Percentiles rank a stretch among this genome's conserved stretches.
phyloP scores from a whole-genome alignment of 805 yeast genomes.

The Teunomyces barrocoloradensis region DNA sequence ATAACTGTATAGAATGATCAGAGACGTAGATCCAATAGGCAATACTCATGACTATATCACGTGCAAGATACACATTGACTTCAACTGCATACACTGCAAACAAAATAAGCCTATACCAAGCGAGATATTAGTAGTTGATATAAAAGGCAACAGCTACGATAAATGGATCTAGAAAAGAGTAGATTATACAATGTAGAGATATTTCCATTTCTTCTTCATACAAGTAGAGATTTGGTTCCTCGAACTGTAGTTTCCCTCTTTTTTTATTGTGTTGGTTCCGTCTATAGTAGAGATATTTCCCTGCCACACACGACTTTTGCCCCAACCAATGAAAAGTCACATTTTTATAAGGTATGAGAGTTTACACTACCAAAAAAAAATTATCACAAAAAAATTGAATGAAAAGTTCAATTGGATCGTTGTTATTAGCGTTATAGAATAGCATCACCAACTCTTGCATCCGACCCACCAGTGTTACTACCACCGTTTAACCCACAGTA shows the following conservation, averaged over 20 bases:
- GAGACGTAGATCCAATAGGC: too few relatives aligned
- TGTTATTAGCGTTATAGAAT: slow-evolving; percentile 4
- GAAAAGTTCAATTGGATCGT: slow-evolving; percentile 5
- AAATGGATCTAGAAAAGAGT: not conserved
- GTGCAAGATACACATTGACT: too few relatives aligned
- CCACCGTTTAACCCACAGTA: not conserved
- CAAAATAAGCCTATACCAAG: slow-evolving; percentile 1
- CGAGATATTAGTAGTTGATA: not conserved
- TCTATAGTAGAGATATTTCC: too few relatives aligned
- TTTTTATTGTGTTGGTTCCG: too few relatives aligned
- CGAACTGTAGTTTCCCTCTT: too few relatives aligned
- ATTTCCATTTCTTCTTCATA: too few relatives aligned
- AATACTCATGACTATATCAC: too few relatives aligned
- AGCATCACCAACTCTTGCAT: slow-evolving; percentile 4
- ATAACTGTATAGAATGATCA: too few relatives aligned
- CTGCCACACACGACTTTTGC: not conserved
- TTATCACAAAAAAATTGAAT: slow-evolving; percentile 3
- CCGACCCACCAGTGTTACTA: not conserved
- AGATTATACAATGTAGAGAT: too few relatives aligned
- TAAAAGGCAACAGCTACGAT: not conserved
- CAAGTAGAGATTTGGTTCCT: too few relatives aligned
- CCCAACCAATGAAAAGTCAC: slow-evolving; percentile 4
- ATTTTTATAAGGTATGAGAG: slow-evolving; percentile 3
- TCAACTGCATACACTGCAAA: too few relatives aligned
- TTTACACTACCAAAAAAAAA: slow-evolving; percentile 3